These are phyloP conservation scores for Venturia aucupariae DNA, from an alignment of 2,329 filamentous ascomycete species.

Conservation along the genomic window DNA sequence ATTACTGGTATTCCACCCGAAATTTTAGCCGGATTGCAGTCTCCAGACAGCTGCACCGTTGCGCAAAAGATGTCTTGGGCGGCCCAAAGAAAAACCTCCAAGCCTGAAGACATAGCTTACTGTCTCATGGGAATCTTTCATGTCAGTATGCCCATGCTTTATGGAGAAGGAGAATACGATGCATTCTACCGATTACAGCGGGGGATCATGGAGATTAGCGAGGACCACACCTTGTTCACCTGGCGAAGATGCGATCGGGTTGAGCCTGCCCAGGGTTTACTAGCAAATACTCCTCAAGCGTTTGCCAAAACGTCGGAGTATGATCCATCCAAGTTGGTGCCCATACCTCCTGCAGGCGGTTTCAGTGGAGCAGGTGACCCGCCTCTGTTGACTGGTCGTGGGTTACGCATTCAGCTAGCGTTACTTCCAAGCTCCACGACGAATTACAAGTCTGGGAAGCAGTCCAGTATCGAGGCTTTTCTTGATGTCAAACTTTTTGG, in stretches of 20 bases:
- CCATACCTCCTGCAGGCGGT: neutral
- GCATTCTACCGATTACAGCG: conserved; percentile 3
- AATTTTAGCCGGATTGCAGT: neutral
- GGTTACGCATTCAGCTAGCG: neutral
- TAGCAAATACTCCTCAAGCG: neutral
- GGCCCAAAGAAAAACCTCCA: neutral
- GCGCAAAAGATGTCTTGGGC: conserved; percentile 13
- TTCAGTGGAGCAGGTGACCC: neutral
- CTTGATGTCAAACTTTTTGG: neutral
- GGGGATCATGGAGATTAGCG: neutral
- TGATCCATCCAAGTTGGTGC: neutral
- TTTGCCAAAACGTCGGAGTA: neutral
- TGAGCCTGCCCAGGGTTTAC: neutral
- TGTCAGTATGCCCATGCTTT: conserved; percentile 10
- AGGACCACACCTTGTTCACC: conserved; percentile 4
- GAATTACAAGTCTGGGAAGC: neutral
- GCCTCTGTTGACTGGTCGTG: neutral
- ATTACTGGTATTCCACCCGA: neutral
- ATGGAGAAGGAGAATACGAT: conserved; percentile 4
- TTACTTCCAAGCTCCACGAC: too few relatives aligned
- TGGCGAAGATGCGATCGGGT: neutral
- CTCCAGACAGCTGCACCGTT: neutral
- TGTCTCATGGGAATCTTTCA: conserved; percentile 11
- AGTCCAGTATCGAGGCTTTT: neutral
- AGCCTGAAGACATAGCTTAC: conserved; percentile 11